Base-by-base conservation (phyloP, 352 stramenopile species). In the Pythium oligandrum region DNA sequence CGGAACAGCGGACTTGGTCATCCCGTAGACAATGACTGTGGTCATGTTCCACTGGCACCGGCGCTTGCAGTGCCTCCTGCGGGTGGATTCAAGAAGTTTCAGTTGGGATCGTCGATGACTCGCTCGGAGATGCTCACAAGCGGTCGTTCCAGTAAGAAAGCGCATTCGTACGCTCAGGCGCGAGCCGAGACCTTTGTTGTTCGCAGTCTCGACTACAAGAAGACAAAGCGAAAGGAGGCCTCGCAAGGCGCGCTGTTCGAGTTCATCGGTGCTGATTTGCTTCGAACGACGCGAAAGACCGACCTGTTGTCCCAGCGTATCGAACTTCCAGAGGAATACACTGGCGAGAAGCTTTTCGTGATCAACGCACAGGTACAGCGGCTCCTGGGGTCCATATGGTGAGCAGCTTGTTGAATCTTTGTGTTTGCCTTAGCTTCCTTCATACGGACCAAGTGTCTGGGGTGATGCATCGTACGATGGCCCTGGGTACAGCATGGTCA, bases 151-250 rank as follows among this genome's bases (percentile, higher is more conserved):
- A 83, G 66, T 48, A 83, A 78, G 37, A 62, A 80, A 11, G 64
- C 78, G 6, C 79, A 90, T 48, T 70, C 70, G 4, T 88, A 73
- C 64, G 63, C 76, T 2, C 68, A 64, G 1, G 71, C 75, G 2
- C 61, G 56, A 17, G 80, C 73, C 3, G 73, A 90, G 48, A 83
- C 75, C 1, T 93, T 93, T 44, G 64, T 67, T 26, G 68, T 93
- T 38, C 81, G 83, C 2, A 86, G 80, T 48, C 57, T 73, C 4
- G 78, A 93, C 26, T 93, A 93, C 73, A 93, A 90, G 57, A 87
- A 85, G 40, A 77, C 71, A 4, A 78, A 74, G n/a, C 75, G 81
- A 61, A 93, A 93, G 70, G 70, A 93, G 68, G 73, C 85, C 46
- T 59, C 52, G n/a, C 61, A 57, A 11, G 50, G 31, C 0, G 80